Conservation (phyloP, 2,329 filamentous ascomycete species). For the Colletotrichum eremochloae region DNA sequence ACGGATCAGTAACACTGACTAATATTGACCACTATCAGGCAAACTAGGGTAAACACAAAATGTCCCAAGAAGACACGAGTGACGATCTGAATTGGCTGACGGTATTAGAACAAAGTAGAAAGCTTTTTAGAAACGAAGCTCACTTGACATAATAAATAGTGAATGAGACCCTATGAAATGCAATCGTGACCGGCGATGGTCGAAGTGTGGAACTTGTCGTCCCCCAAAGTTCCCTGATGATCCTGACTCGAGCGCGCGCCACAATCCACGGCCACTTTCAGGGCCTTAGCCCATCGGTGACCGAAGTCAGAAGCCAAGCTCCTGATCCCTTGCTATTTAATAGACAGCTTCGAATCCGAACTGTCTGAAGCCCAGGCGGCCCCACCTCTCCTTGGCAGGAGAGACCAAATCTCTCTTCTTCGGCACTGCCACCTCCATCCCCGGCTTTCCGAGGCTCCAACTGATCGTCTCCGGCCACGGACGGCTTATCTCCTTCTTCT, state of each 20-base stretch:
- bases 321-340: neutral
- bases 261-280: neutral
- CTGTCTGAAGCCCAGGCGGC: slow-evolving; percentile 29
- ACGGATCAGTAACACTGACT: neutral
- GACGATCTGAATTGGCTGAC: neutral
- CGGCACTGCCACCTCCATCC: slow-evolving; percentile 31
- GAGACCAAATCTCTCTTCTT: slow-evolving; percentile 42
- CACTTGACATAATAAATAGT: neutral
- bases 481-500: slow-evolving; percentile 44
- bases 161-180: neutral
- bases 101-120: too few species aligned
- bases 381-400: slow-evolving; percentile 46
- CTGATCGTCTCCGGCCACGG: slow-evolving; percentile 35
- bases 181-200: neutral
- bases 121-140: neutral
- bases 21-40: neutral
- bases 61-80: too few species aligned
- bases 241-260: too few species aligned
- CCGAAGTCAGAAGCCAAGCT: neutral
- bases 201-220: neutral
- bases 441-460: slow-evolving; percentile 40
- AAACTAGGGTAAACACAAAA: neutral
- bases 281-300: too few species aligned
- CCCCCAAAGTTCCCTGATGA: neutral
- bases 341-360: slow-evolving; percentile 1